Conservation (phyloP, 495 filamentous ascomycete genomes). For the Aspergillus egyptiacus region DNA sequence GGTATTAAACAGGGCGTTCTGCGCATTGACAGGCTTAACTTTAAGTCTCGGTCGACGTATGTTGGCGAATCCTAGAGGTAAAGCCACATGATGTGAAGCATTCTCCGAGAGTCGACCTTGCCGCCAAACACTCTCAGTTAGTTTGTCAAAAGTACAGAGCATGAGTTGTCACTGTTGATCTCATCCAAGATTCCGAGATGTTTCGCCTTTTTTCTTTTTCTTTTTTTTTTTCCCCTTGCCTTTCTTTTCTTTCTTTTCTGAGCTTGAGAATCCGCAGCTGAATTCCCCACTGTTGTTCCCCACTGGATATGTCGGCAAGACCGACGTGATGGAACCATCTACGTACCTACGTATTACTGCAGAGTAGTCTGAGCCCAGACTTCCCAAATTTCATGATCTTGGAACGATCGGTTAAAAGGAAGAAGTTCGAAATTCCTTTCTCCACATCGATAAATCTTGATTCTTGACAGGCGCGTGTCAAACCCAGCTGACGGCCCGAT, state of each 20-base stretch:
- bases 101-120: too few species aligned
- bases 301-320: too few species aligned
- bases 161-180: too few species aligned
- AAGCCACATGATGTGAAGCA: constrained; percentile 6
- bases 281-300: constrained; percentile 6
- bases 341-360: too few species aligned
- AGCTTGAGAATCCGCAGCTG: constrained; percentile 16
- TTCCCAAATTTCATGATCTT: neutral
- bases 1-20: neutral
- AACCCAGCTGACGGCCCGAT: neutral
- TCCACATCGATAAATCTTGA: neutral
- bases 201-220: too few species aligned
- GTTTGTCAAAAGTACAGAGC: too few species aligned
- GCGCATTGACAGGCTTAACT: too few species aligned
- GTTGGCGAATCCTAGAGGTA: neutral
- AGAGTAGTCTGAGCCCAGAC: neutral
- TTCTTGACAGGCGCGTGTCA: neutral
- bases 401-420: neutral
- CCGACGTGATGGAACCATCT: too few species aligned
- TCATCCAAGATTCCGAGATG: too few species aligned
- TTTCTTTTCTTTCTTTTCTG: neutral
- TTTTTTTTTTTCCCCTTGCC: too few species aligned
- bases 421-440: neutral
- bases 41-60: neutral
- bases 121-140: too few species aligned